Evolutionary conservation across 129 eudicot species (phyloP).

Genomic region (Apium graveolens): DNA sequence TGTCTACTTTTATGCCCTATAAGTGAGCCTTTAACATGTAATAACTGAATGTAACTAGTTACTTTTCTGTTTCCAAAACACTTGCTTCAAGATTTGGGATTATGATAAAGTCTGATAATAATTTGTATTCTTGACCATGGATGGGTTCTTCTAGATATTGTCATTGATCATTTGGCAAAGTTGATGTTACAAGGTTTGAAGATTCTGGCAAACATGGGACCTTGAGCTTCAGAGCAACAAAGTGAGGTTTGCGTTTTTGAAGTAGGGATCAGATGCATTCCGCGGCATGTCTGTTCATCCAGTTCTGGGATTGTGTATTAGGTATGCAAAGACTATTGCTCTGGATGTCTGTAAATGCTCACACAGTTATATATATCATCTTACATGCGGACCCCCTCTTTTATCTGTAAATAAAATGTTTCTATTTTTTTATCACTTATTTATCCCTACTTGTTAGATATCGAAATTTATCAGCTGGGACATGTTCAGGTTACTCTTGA

Average conservation of each 20-base stretch:
- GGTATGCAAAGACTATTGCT: slow-evolving; percentile 29
- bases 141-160: slow-evolving; percentile 96
- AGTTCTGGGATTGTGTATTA: slow-evolving; percentile 99
- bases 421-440: neutral
- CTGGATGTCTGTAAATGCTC: too few relatives aligned
- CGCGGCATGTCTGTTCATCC: slow-evolving; percentile 89
- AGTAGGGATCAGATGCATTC: slow-evolving; percentile 97
- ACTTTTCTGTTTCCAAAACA: neutral
- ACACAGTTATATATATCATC: neutral
- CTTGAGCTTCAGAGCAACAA: slow-evolving; percentile 79
- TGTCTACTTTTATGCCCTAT: too few relatives aligned
- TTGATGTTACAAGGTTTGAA: slow-evolving; percentile 87
- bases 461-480: slow-evolving; percentile 1
- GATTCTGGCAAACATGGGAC: slow-evolving; percentile 94
- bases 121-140: neutral
- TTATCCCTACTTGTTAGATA: neutral
- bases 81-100: neutral
- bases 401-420: neutral
- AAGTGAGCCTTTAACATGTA: neutral
- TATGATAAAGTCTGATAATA: neutral
- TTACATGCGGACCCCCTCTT: neutral
- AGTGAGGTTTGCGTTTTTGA: slow-evolving; percentile 87
- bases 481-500: slow-evolving; percentile 82
- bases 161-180: slow-evolving; percentile 96
- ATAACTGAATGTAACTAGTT: neutral